A percentile compares a stretch with the other conserved stretches of the same genome.
Evolutionary conservation across 371 early-diverging fungal species (phyloP).

Genomic region (Umbelopsis sp.): DNA sequence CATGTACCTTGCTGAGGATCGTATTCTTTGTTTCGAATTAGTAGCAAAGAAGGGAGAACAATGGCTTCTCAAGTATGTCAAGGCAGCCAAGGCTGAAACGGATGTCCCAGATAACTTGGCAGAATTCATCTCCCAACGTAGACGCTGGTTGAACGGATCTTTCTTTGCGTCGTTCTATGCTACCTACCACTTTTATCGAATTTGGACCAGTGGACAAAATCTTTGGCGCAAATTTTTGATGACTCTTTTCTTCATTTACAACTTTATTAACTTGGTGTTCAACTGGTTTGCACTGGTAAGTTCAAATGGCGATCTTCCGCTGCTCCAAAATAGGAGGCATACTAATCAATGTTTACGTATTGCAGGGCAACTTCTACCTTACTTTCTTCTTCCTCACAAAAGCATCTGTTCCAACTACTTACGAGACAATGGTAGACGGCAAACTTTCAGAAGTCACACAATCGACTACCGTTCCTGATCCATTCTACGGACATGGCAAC

Average conservation of each 20-base stretch:
- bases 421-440: constrained; percentile 9
- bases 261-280: constrained; percentile 72
- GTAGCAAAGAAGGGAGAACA: constrained; percentile 77
- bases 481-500: constrained; percentile 38
- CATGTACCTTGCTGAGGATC: constrained; percentile 84
- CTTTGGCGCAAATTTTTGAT: constrained; percentile 64
- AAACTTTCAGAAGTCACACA: background rate
- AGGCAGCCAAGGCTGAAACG: constrained; percentile 75
- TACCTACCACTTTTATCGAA: constrained; percentile 74
- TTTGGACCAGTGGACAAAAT: constrained; percentile 74
- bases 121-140: constrained; percentile 91
- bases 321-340: too few relatives aligned
- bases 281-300: constrained; percentile 76
- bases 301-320: background rate
- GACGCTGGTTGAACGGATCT: constrained; percentile 95
- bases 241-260: constrained; percentile 73
- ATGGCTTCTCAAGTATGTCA: constrained; percentile 73
- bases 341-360: too few relatives aligned
- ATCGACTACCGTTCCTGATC: constrained; percentile 27
- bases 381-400: constrained; percentile 68
- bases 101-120: constrained; percentile 83
- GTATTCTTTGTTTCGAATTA: constrained; percentile 87
- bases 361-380: constrained; percentile 74
- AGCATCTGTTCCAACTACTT: constrained; percentile 38
- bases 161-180: constrained; percentile 94